Conservation (phyloP, 164 flowering plant genomes). For the Magnolia sinica region DNA sequence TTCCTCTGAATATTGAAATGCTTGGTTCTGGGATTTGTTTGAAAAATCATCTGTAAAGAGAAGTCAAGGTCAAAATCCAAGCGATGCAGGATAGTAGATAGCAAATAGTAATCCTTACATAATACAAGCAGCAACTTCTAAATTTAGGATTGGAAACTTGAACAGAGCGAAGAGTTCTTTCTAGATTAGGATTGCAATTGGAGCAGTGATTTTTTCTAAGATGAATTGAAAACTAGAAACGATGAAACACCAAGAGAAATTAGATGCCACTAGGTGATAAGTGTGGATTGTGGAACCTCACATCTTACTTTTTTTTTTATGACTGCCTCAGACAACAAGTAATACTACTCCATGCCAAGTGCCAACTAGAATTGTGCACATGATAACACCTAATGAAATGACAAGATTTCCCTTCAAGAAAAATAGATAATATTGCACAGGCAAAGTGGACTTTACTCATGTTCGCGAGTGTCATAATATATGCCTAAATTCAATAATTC, state of each 20-base stretch:
- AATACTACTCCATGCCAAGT: neutral
- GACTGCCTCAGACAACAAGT: neutral
- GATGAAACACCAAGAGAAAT: too few relatives aligned
- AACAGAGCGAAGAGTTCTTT: too few relatives aligned
- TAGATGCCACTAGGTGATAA: too few relatives aligned
- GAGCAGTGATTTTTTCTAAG: too few relatives aligned
- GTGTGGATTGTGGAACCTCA: neutral
- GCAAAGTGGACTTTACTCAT: neutral
- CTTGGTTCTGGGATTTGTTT: conserved; percentile 58
- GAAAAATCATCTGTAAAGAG: conserved; percentile 67
- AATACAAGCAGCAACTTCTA: neutral
- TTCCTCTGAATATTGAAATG: conserved; percentile 90
- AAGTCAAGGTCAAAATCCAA: conserved; percentile 1
- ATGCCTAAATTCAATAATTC: neutral
- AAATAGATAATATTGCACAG: neutral
- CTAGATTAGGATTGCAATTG: too few relatives aligned
- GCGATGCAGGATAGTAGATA: neutral
- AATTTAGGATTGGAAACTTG: neutral
- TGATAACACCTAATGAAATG: neutral
- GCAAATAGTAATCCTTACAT: neutral
- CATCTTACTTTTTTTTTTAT: neutral
- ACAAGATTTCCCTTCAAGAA: neutral
- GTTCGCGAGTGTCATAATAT: neutral
- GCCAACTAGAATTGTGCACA: neutral
- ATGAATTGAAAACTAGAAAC: too few relatives aligned